Base-by-base conservation (phyloP, 2,329 filamentous ascomycete species). In the Onygenales sp. region DNA sequence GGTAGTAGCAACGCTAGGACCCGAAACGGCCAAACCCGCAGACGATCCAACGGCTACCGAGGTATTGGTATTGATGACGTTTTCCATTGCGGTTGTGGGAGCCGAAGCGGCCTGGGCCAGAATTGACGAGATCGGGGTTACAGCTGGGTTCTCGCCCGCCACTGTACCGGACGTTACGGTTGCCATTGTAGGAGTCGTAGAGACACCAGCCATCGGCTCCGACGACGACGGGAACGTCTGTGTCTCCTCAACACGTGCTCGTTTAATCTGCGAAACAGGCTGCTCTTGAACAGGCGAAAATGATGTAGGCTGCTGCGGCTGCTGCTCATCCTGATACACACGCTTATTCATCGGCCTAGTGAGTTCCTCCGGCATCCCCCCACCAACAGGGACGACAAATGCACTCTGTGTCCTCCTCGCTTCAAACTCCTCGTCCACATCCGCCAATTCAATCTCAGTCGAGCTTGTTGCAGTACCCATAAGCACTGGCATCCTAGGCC, bases 401-500 rank as follows among this genome's bases (percentile, higher is more conserved):
- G 47, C 21, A 27, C 21, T 27, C 21, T 27, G 31, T 14, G 47
- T 37, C 7, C 49, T 44, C 31, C 21, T 36, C 6, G 42, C 31
- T 21, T 43, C 14, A 44, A 33, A 42, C 17, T 51, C 49, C 9
- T 67, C 67, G 3, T 69, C 67, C 3, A 61, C 62, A 11, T 61
- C 58, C 13, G 58, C 66, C 8, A 60, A 58, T 39, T 61, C 57
- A 11, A 55, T 54, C 47, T 63, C 61, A 17, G 56, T 57, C 42
- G 61, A 65, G 54, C 59, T 70, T 55, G 52, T 61, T 4, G 60
- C 60, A 1, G 56, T 57, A 44, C 63, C 65, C 54, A 68, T 63
- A 52, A 73, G 36, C 10, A 76, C 64, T 2, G 77, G 76, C 74
- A 79, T 75, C 43, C 77, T 70, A 10, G 77, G 77, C 51, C 75